Conservation (phyloP, 768 basidiomycete genomes). For the Artomyces pyxidatus region DNA sequence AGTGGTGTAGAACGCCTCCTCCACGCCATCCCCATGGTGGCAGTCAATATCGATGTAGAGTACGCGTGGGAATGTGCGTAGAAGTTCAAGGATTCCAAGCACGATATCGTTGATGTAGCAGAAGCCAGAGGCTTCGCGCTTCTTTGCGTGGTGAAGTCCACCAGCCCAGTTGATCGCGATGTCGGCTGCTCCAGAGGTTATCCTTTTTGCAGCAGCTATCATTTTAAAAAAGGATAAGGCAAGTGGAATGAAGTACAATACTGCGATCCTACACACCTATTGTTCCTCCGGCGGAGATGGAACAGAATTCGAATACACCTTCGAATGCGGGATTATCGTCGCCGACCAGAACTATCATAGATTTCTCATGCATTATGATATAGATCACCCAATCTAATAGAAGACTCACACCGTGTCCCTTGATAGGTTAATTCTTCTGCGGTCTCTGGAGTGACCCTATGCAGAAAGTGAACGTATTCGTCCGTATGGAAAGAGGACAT, state of each 20-base stretch:
- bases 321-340: constrained; percentile 98
- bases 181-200: constrained; percentile 72
- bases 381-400: neutral
- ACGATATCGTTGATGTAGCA: constrained; percentile 99
- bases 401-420: constrained; percentile 71
- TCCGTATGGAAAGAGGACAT: constrained; percentile 98
- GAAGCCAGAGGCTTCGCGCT: constrained; percentile 94
- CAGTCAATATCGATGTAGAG: constrained; percentile 98
- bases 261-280: constrained; percentile 62
- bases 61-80: constrained; percentile 80
- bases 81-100: constrained; percentile 84
- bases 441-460: constrained; percentile 86
- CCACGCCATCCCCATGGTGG: constrained; percentile 97
- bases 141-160: constrained; percentile 98
- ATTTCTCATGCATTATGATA: neutral
- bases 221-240: neutral
- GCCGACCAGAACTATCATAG: constrained; percentile 47
- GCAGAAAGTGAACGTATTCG: constrained; percentile 92
- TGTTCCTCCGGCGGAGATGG: constrained; percentile 93
- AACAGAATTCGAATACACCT: constrained; percentile 94
- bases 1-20: constrained; percentile 97
- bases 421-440: constrained; percentile 77
- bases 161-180: constrained; percentile 96
- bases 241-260: neutral
- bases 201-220: constrained; percentile 72